Evolutionary conservation across 208 protist species (phyloP), one percentile per base, ranked within the genome.

Genomic region (Leishmania braziliensis): DNA sequence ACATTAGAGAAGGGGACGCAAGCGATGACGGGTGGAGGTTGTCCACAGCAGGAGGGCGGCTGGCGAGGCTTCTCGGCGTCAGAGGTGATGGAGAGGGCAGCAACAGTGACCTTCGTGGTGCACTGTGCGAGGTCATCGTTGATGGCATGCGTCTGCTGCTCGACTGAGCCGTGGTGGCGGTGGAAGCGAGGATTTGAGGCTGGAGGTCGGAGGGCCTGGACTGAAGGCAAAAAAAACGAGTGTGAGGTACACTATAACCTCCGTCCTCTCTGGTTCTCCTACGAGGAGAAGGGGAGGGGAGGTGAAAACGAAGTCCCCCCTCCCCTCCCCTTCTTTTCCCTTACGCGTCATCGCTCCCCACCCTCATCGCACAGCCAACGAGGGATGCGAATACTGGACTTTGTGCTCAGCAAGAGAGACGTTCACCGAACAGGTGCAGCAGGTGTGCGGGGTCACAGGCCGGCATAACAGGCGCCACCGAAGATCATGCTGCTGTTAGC

Each of bases 91-190:
- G 36, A 50, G 36, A 71, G 18, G 5, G 66, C 14, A 12, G 43
- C 48, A n/a, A 58, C 48, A 60, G 48, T 48, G 48, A 4, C 48
- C 18, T 66, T 33, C 23, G 54, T 29, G 16, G 56, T n/a, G 58
- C 33, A 10, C 43, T 70, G 33, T 65, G 51, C 12, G 60, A 63
- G 39, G 54, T 48, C 9, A 60, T 77, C 26, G 80, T 81, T 43
- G 81, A 74, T 20, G 53, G 56, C 36, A 56, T 46, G 36, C 63
- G 48, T 20, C 68, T 84, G 23, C 36, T 60, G 5, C 71, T 75
- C 6, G 54, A 77, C 53, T 58, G 39, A 65, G 66, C 36, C 39
- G 66, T 14, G 33, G 14, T 14, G 26, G 29, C 16, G 26, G 33
- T 29, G 16, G 12, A 23, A 10, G 33, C 16, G 39, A 71, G 66